phyloP scores from a whole-genome alignment of 2,329 filamentous ascomycete genomes.

The Cladophialophora immunda region DNA sequence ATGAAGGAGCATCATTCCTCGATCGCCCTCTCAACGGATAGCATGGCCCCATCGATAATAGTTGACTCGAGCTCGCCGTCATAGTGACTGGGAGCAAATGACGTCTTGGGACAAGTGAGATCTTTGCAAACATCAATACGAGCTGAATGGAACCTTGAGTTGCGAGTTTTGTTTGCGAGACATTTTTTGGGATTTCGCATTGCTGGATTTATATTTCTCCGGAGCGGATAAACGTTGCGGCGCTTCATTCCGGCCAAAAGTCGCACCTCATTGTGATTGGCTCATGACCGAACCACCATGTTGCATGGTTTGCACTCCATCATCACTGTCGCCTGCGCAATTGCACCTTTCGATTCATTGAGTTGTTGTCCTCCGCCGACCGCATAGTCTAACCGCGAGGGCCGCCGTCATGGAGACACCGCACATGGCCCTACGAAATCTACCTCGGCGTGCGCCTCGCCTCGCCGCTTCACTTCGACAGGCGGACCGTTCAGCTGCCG shows the following conservation, averaged over 20 bases:
- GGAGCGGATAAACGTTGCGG: conserved; percentile 16
- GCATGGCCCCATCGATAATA: not conserved
- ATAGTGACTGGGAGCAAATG: not conserved
- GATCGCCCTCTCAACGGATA: not conserved
- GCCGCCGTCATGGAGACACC: conserved; percentile 29
- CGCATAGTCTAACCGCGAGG: not conserved
- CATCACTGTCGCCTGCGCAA: conserved; percentile 1
- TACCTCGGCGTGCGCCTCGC: conserved; percentile 22
- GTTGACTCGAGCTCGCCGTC: not conserved
- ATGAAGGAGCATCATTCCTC: not conserved
- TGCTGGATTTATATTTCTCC: conserved; percentile 7
- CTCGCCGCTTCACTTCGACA: conserved; percentile 18
- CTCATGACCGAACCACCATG: not conserved
- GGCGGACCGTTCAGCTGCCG: conserved; percentile 19
- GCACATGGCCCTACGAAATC: conserved; percentile 20
- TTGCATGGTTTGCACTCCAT: not conserved
- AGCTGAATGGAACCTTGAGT: not conserved
- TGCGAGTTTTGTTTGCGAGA: not conserved
- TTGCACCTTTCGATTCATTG: not conserved
- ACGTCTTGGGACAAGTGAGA: not conserved
- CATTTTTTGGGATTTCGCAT: not conserved
- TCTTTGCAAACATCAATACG: not conserved
- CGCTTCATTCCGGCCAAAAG: conserved; percentile 9
- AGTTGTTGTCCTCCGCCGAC: not conserved
- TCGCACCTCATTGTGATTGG: conserved; percentile 12